Evolutionary conservation across 805 yeast species (phyloP).

Genomic region (Pichia pseudocactophila): DNA sequence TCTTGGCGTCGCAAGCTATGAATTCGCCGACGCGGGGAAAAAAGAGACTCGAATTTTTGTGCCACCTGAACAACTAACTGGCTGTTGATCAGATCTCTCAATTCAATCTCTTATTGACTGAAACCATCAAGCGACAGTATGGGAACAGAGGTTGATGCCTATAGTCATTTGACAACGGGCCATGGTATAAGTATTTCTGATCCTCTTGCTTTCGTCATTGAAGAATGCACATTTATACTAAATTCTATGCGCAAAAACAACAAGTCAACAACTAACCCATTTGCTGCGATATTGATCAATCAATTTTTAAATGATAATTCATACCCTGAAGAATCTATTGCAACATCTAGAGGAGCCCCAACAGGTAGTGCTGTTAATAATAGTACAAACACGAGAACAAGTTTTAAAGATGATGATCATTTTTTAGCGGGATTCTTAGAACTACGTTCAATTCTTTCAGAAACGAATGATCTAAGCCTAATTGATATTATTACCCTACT

Average conservation of each 20-base stretch:
- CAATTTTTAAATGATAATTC: constrained; percentile 26
- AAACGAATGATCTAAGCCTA: constrained; percentile 39
- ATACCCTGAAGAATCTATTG: constrained; percentile 20
- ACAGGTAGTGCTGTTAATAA: neutral
- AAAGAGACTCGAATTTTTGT: no score
- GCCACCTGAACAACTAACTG: no score
- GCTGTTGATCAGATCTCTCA: no score
- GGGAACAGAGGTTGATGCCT: neutral
- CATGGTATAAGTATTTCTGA: constrained; percentile 32
- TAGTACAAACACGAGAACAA: constrained; percentile 17
- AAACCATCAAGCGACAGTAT: no score
- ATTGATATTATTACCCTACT: constrained; percentile 67
- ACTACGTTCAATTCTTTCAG: constrained; percentile 60
- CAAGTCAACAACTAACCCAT: constrained; percentile 55
- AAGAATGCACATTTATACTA: constrained; percentile 79
- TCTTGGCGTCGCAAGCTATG: no score
- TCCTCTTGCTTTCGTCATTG: constrained; percentile 73
- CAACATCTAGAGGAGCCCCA: neutral
- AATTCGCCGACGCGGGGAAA: no score
- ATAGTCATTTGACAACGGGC: neutral
- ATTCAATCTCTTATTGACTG: no score
- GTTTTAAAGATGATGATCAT: constrained; percentile 37
- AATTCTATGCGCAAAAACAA: constrained; percentile 86
- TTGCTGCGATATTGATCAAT: constrained; percentile 77
- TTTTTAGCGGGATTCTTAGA: constrained; percentile 73